Evolutionary conservation across 1,284 basidiomycete genomes (phyloP).

Genomic region (Irpex rosettiformis): DNA sequence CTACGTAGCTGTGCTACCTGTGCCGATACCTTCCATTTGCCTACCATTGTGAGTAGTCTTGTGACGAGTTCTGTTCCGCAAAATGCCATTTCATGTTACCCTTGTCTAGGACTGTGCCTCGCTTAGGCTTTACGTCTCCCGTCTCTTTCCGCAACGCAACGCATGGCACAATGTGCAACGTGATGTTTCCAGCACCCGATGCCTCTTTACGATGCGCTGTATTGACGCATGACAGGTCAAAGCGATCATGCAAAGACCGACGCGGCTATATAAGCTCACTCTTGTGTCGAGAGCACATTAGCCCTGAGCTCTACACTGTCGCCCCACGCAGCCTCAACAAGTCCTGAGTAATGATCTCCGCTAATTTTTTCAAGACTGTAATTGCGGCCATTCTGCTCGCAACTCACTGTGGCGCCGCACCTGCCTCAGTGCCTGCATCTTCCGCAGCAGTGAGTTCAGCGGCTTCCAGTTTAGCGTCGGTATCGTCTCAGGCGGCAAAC

Average conservation of each 20-base stretch:
- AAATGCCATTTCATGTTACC: not conserved
- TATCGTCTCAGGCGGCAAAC: not conserved
- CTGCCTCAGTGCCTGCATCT: slow-evolving; percentile 5
- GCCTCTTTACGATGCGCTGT: not conserved
- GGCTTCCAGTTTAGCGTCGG: not conserved
- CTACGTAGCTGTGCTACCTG: not conserved
- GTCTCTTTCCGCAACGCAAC: not conserved
- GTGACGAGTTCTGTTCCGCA: slow-evolving; percentile 1
- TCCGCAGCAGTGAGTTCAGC: not conserved
- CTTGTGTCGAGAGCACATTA: not conserved
- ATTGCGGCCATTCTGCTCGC: slow-evolving; percentile 7
- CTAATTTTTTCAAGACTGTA: not conserved
- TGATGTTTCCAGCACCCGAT: not conserved
- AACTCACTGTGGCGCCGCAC: slow-evolving; percentile 3
- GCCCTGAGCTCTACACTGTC: not conserved
- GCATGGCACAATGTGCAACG: not conserved
- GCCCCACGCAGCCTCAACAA: not conserved
- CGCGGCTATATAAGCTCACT: slow-evolving; percentile 1
- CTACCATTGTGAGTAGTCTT: not conserved
- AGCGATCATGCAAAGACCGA: not conserved
- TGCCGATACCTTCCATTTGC: not conserved
- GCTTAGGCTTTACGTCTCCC: not conserved
- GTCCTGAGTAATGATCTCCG: not conserved
- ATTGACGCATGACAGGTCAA: not conserved
- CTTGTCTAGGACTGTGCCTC: not conserved